Evolutionary conservation across 371 early-diverging fungal species (phyloP).

Genomic region (Entomophthora muscae): DNA sequence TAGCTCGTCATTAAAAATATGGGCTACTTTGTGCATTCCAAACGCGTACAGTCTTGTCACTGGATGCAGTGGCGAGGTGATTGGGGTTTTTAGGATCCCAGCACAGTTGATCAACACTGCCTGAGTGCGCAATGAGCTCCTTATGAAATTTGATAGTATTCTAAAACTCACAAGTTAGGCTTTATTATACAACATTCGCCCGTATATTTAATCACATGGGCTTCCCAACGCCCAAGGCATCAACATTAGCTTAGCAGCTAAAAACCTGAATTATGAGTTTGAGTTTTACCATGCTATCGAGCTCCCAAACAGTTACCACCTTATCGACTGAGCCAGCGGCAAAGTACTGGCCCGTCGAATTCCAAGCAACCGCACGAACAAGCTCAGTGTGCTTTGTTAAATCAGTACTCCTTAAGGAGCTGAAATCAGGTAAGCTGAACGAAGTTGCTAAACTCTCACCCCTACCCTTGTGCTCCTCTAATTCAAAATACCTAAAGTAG

Average conservation of each 20-base stretch:
- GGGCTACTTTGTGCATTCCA: constrained; percentile 49
- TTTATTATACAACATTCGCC: too few species aligned
- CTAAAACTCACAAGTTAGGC: neutral
- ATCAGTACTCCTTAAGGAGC: neutral
- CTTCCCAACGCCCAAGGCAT: too few species aligned
- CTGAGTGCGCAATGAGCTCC: constrained; percentile 54
- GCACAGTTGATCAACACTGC: constrained; percentile 63
- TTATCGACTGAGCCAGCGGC: constrained; percentile 50
- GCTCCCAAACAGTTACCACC: constrained; percentile 45
- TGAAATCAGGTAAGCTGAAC: neutral
- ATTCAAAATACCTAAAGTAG: neutral
- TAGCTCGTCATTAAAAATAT: neutral
- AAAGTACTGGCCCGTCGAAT: constrained; percentile 36
- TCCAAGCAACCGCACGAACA: constrained; percentile 48
- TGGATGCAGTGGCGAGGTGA: constrained; percentile 87
- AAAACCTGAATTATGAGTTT: too few species aligned
- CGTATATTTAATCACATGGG: neutral
- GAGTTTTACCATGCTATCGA: constrained; percentile 32
- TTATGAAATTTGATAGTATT: neutral
- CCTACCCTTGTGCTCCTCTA: neutral
- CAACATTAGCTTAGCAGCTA: too few species aligned
- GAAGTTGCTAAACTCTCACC: neutral
- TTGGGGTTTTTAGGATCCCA: constrained; percentile 82
- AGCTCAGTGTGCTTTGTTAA: constrained; percentile 17
- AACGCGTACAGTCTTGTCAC: constrained; percentile 91